Base-by-base conservation (phyloP, 495 filamentous ascomycete species). In the Penicillium bovifimosum region DNA sequence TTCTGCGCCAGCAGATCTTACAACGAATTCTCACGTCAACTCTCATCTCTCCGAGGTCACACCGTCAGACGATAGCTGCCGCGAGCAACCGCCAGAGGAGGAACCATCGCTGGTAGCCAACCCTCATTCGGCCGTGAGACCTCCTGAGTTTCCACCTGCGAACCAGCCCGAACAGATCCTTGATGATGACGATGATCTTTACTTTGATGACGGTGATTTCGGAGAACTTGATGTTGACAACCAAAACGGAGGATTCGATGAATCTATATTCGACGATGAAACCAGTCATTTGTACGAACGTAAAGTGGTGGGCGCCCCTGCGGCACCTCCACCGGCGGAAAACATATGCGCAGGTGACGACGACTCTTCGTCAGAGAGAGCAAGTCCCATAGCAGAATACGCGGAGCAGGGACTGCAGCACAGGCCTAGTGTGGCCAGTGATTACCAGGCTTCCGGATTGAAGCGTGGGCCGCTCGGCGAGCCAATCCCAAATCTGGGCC, bases 191-290 rank as follows among this genome's bases (percentile, higher is more conserved):
- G 88, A 92, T 57, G 88, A 92, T 51, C 66, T 93, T 36, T 93
- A 93, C 60, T 93, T 87, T 54, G 85, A 91, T 50, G 86, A 90
- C 56, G 90, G 88, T 2, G 73, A 89, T 39, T 86, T 87, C 58
- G 83, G 79, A 62, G 74, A 78, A 18, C 54, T 76, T 11, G 61
- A 47, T 24, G 67, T 68, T 1, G 75, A 79, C 9, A 73, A 69
- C 24, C 78, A 81, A 34, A 78, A 76, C 27, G 71, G 71, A 6
- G 67, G 73, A 13, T 90, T 91, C 58, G 87, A 91, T 55, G 87
- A 91, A 60, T 88, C 86, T 20, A 79, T 90, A 27, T 90, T 91
- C 58, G 87, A 91, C 60, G 76, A 84, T 31, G 76, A 84, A 65
- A 79, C 55, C 13, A 76, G 75, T 49, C 71, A 77, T 52, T 59